Percentiles rank a stretch among this genome's conserved stretches.
Conservation (phyloP, 176 grass and related monocot genomes). For the Triticum aestivum region IWGSC_CS_RefSeq_v2.1 NC_057801.1:617314544-617315043, state of each 20-base stretch:
- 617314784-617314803: slow-evolving; percentile 1
- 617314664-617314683: too few species aligned
- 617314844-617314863: background rate
- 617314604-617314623: too few species aligned
- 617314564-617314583: background rate
- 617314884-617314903: background rate
- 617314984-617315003: background rate
- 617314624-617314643: too few species aligned
- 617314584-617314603: background rate
- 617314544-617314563: background rate
- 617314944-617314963: background rate
- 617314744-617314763: background rate
- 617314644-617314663: too few species aligned
- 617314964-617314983: slow-evolving; percentile 6
- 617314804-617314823: background rate
- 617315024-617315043: background rate
- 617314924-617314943: background rate
- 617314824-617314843: background rate
- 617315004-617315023: background rate
- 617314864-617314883: background rate
- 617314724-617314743: background rate
- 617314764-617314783: background rate
- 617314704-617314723: background rate
- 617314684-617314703: background rate
- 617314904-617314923: slow-evolving; percentile 3